A percentile compares a stretch with the other conserved stretches of the same genome.
Evolutionary conservation across 106 monocot genomes (phyloP).

Genomic region (Gastrodia elata): DNA sequence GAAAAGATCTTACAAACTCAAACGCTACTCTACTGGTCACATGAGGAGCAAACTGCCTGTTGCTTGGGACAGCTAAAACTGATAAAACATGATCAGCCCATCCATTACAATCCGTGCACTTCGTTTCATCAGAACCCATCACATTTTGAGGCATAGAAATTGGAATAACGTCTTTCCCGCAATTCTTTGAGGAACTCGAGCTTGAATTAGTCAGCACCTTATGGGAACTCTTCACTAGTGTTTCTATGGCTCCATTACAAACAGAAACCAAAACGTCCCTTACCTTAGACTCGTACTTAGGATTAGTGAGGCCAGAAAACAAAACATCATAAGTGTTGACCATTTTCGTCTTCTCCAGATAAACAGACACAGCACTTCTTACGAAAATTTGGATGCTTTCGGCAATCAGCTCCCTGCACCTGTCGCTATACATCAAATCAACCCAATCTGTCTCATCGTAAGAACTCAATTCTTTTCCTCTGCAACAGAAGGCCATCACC

Average conservation of each 20-base stretch:
- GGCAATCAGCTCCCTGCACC: slow-evolving; percentile 31
- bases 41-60: slow-evolving; percentile 57
- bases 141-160: neutral
- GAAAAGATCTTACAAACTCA: slow-evolving; percentile 65
- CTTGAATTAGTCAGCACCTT: slow-evolving; percentile 22
- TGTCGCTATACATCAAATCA: slow-evolving; percentile 26
- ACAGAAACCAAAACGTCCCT: slow-evolving; percentile 66
- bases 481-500: slow-evolving; percentile 30
- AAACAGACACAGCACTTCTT: slow-evolving; percentile 54
- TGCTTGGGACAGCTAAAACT: slow-evolving; percentile 50
- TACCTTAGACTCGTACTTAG: slow-evolving; percentile 56
- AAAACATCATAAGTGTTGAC: slow-evolving; percentile 60
- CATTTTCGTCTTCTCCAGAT: slow-evolving; percentile 68
- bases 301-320: slow-evolving; percentile 64
- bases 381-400: slow-evolving; percentile 56
- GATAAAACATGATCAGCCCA: slow-evolving; percentile 47
- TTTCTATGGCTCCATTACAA: slow-evolving; percentile 71
- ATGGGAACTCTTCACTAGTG: slow-evolving; percentile 74
- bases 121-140: neutral
- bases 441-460: slow-evolving; percentile 28
- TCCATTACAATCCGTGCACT: slow-evolving; percentile 12
- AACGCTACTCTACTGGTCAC: slow-evolving; percentile 68
- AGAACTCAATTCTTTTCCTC: neutral
- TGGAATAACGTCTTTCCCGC: neutral
- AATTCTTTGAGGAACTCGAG: neutral